Conservation (phyloP, 176 grass and related monocot genomes). For the Bolboschoenus planiculmis region DNA sequence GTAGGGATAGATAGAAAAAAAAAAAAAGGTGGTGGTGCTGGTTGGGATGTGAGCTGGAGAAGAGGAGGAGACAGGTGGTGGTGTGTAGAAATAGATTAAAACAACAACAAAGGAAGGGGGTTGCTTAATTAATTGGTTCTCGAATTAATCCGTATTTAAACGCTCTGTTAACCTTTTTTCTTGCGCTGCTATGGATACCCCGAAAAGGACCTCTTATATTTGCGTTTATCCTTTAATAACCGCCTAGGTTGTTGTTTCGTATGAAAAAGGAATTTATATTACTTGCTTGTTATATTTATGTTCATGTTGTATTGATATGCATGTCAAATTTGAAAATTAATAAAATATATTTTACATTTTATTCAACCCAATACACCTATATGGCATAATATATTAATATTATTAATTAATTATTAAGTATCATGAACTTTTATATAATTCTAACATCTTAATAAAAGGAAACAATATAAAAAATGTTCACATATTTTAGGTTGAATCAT, state of each 20-base stretch:
- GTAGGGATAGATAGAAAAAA: conserved; percentile 1
- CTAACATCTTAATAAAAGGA: background rate
- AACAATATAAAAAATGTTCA: background rate
- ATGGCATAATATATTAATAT: no score
- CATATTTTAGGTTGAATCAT: no score
- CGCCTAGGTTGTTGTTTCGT: background rate
- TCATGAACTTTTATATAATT: background rate
- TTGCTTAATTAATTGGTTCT: background rate
- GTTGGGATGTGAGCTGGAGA: conserved; percentile 9
- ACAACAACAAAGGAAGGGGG: conserved; percentile 13
- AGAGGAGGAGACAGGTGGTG: conserved; percentile 27
- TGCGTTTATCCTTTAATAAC: background rate
- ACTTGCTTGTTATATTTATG: no score
- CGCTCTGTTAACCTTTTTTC: background rate
- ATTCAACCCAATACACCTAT: no score
- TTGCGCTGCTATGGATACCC: background rate
- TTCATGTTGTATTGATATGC: no score
- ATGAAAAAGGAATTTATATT: background rate
- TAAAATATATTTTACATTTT: no score
- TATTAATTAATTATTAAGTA: no score
- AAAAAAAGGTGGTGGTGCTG: conserved; percentile 26
- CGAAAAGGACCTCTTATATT: background rate
- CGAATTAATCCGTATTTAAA: background rate
- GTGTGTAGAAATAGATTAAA: conserved; percentile 1
- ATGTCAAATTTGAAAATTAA: no score